Percentiles rank a stretch among this genome's conserved stretches.
Evolutionary conservation across 208 protist species (phyloP).

Genomic region (Leishmania lainsoni): DNA sequence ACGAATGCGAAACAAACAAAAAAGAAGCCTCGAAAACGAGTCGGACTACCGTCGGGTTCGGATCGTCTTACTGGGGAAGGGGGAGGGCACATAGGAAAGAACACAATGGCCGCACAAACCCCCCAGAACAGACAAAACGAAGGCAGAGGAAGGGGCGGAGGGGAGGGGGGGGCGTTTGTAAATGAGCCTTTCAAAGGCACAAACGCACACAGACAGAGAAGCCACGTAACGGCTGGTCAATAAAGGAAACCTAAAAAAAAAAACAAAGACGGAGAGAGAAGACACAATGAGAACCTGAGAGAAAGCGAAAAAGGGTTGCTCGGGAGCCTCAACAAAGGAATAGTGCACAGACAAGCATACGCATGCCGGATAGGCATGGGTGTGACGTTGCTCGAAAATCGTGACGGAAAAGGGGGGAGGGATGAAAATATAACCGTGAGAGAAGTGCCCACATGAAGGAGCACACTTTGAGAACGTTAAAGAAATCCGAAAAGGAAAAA

Average conservation of each 20-base stretch:
- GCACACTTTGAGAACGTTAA: slow-evolving; percentile 6
- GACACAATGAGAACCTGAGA: neutral
- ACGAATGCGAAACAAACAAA: neutral
- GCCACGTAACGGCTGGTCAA: neutral
- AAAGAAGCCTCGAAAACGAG: neutral
- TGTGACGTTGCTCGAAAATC: neutral
- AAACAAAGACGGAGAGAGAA: neutral
- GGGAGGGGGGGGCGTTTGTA: neutral
- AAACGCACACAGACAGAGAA: neutral
- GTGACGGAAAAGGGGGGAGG: neutral
- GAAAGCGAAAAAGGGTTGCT: neutral
- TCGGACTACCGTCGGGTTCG: neutral
- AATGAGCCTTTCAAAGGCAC: neutral
- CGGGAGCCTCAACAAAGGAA: slow-evolving; percentile 3
- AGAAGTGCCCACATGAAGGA: neutral
- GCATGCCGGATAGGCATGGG: neutral
- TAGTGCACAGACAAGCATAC: neutral
- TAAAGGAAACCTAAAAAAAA: neutral
- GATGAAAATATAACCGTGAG: slow-evolving; percentile 5
- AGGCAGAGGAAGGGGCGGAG: neutral
- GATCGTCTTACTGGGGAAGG: neutral
- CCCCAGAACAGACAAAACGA: neutral
- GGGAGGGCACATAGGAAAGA: neutral
- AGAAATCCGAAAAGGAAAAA: neutral
- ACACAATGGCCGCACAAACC: neutral